phyloP scores from a whole-genome alignment of 495 filamentous ascomycete species.

The Xylaria bambusicola region DNA sequence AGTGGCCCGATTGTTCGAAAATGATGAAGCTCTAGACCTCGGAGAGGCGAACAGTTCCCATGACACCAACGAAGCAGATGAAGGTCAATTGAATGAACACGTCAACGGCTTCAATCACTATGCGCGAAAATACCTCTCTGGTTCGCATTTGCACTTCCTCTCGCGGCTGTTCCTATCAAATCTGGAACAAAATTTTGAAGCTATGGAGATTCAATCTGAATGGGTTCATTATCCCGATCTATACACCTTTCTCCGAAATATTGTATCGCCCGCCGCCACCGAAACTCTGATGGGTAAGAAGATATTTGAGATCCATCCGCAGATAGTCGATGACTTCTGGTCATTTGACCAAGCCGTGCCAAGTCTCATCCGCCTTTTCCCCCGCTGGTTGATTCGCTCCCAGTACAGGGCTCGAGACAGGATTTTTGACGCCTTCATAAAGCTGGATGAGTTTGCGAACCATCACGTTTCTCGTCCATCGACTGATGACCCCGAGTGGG shows the following conservation, averaged over 20 bases:
- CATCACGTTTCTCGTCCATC: slow-evolving; percentile 7
- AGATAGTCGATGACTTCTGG: slow-evolving; percentile 23
- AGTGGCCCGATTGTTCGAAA: background rate
- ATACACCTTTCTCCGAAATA: slow-evolving; percentile 23
- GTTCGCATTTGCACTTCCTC: slow-evolving; percentile 5
- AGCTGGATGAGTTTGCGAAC: slow-evolving; percentile 19
- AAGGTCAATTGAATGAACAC: too few species aligned
- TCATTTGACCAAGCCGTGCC: slow-evolving; percentile 15
- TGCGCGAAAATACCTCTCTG: slow-evolving; percentile 17
- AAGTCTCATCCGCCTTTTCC: slow-evolving; percentile 6
- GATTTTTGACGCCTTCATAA: slow-evolving; percentile 2
- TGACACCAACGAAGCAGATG: background rate
- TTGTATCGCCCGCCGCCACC: slow-evolving; percentile 18
- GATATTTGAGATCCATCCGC: slow-evolving; percentile 27
- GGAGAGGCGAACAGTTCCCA: slow-evolving; percentile 16
- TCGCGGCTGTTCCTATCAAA: slow-evolving; percentile 2
- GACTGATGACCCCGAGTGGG: slow-evolving; percentile 22
- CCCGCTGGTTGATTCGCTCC: slow-evolving; percentile 24
- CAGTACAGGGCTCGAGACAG: slow-evolving; percentile 18
- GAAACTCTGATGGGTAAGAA: slow-evolving; percentile 30
- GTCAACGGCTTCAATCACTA: too few species aligned
- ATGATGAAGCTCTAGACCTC: slow-evolving; percentile 15
- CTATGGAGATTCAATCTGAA: slow-evolving; percentile 1
- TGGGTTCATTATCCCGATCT: slow-evolving; percentile 31
- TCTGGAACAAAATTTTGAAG: slow-evolving; percentile 7